These are phyloP conservation scores for Marasmius sp. DNA, from an alignment of 1,284 basidiomycete species.

Conservation along the genomic window DNA sequence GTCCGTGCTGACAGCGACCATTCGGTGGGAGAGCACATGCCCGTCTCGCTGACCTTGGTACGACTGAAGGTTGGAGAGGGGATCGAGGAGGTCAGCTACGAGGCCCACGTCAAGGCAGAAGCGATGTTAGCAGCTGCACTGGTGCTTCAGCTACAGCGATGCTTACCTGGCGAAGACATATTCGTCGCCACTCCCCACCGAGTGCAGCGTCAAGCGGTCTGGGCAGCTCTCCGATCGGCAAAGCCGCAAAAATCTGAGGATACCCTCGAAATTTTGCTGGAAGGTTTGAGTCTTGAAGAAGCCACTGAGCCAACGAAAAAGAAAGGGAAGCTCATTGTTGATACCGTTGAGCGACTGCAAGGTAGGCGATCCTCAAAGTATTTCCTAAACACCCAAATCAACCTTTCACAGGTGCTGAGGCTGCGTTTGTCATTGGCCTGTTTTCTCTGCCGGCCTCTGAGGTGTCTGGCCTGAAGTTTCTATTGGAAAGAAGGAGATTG, in stretches of 20 bases:
- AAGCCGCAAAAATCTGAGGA: conserved; percentile 14
- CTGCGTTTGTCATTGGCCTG: conserved; percentile 49
- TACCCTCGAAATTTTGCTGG: neutral
- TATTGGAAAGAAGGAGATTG: conserved; percentile 44
- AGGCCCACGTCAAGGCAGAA: conserved; percentile 44
- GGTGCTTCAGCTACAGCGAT: conserved; percentile 34
- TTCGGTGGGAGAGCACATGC: conserved; percentile 11
- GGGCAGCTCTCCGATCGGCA: conserved; percentile 30
- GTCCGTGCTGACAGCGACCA: too few relatives aligned
- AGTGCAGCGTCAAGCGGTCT: conserved; percentile 47
- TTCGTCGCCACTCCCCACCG: conserved; percentile 52
- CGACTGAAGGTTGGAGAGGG: conserved; percentile 28
- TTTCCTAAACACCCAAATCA: neutral
- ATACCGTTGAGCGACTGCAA: conserved; percentile 50
- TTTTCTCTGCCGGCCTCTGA: conserved; percentile 43
- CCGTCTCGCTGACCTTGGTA: conserved; percentile 42
- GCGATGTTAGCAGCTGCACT: conserved; percentile 45
- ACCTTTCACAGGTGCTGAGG: conserved; percentile 42
- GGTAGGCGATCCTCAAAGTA: conserved; percentile 21
- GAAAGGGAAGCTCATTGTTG: conserved; percentile 36
- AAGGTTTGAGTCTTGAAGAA: conserved; percentile 12
- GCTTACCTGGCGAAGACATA: conserved; percentile 41
- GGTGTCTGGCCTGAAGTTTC: conserved; percentile 38
- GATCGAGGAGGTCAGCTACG: conserved; percentile 37
- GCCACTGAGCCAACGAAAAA: conserved; percentile 10